Evolutionary conservation across 2,329 filamentous ascomycete genomes (phyloP), one percentile per base, ranked within the genome.

Genomic region (Bertia moriformis): DNA sequence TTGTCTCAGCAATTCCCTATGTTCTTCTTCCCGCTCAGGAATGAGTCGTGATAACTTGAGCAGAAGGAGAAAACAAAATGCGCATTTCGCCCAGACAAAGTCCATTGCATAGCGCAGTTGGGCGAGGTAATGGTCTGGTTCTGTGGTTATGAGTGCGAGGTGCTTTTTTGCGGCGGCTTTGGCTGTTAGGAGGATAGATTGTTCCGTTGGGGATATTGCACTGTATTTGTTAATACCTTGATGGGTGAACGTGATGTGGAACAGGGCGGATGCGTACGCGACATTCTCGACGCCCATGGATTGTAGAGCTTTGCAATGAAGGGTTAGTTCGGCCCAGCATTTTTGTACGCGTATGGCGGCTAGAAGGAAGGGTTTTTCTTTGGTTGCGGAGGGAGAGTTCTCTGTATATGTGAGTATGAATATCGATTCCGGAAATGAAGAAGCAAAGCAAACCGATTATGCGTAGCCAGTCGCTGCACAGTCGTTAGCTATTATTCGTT

Each of bases 71-170:
- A 72, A 67, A n/a, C 66, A 71, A 43, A 72, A 73, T 0, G 68
- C 67, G 38, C 66, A 68, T 48, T 73, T 73, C 0, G 68, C 69
- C 68, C 69, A 72, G 15, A 73, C 68, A 42, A 72, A 73, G 40
- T 72, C 67, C 60, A 71, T 69, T 0, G 68, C 67, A 44, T 65
- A 72, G 19, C 60, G 62, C 22, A 73, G 60, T 14, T 65, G 66
- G 13, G 56, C 60, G 5, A 73, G 59, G 45, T 73, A 73, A 2
- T 55, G 48, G 13, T 58, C 50, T 35, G 62, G 57, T 37, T 64
- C 55, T n/a, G 53, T 45, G 24, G 69, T 57, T 22, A 72, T 61
- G 14, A 66, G 60, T 3, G 60, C 55, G 3, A 73, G 55, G 40
- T 73, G 69, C 40, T 62, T 54, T n/a, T 60, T 56, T 12, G 69